Evolutionary conservation across 805 yeast genomes (phyloP).

Genomic region (Komagataella kurtzmanii): DNA sequence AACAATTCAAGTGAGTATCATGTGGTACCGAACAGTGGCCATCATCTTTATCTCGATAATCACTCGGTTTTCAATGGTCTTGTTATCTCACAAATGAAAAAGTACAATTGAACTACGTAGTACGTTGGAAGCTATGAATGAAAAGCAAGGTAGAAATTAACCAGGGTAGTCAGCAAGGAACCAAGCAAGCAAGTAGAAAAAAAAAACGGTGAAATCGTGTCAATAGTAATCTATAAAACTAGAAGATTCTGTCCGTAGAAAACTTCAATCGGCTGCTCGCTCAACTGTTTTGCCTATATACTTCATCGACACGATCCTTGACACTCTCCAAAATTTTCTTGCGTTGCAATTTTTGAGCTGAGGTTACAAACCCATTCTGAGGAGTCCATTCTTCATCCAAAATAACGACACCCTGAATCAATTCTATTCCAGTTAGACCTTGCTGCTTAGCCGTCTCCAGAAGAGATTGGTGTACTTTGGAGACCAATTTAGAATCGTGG

Average conservation of each 20-base stretch:
- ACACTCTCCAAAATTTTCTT: constrained; percentile 69
- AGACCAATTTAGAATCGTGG: constrained; percentile 40
- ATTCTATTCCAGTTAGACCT: constrained; percentile 78
- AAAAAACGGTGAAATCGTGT: neutral
- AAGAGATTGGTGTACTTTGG: constrained; percentile 43
- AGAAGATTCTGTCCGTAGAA: neutral
- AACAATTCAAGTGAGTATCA: constrained; percentile 8
- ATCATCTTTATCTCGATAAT: constrained; percentile 70
- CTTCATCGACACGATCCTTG: constrained; percentile 50
- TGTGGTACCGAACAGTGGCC: constrained; percentile 48
- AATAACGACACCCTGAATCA: constrained; percentile 64
- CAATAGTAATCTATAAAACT: neutral
- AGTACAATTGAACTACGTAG: constrained; percentile 4
- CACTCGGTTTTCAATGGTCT: constrained; percentile 35
- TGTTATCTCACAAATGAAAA: constrained; percentile 37
- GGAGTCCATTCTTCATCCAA: constrained; percentile 97
- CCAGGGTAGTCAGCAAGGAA: neutral
- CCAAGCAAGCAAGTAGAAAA: too few relatives aligned
- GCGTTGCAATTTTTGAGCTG: constrained; percentile 95
- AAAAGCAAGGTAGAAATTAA: neutral
- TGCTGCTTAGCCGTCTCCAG: constrained; percentile 66
- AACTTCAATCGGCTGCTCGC: neutral
- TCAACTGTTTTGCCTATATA: constrained; percentile 26
- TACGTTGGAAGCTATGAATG: neutral
- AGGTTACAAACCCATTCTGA: constrained; percentile 82